Evolutionary conservation across 805 yeast genomes (phyloP), one percentile per base, ranked within the genome.

Genomic region (Candida ovalis): DNA sequence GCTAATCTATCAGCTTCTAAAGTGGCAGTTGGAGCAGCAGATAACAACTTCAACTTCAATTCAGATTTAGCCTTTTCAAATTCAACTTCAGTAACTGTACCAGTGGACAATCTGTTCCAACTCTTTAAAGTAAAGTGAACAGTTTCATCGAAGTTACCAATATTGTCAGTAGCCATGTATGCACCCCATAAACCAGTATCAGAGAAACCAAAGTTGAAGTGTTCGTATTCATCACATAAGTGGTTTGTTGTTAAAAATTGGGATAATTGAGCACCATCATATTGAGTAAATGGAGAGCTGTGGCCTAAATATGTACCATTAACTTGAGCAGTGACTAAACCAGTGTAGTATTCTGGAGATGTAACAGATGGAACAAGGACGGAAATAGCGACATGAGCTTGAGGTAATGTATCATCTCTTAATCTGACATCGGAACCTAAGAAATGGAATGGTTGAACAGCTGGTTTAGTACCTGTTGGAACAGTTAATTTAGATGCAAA

Each of bases 131-230:
- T 76, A 73, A 87, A 87, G 71, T 87, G 96, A 53, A 82, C 76
- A 55, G 85, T 77, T 66, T 87, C 96, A 69, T 87, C 95, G 57
- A 87, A 72, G 60, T 73, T 71, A 37, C 55, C 68, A 56, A 83
- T 66, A 70, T 84, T 80, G 50, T 83, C 71, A 55, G 84, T 76
- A 64, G 78, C 81, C 53, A 88, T 75, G 68, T 78, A 73, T 73
- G 84, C 82, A 66, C 96, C 96, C 88, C 91, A 87, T 68, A 87
- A 77, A 66, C 94, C 94, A 49, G 85, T 74, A 69, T 86, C 88
- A 56, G 86, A 77, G 77, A 81, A 86, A 42, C 88, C 81, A 45
- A 70, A 69, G 54, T 88, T 79, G 77, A 84, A 87, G 71, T 86
- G 92, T 56, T 77, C 69, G 74, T 75, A 85, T 55, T 78, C 72